A percentile compares a stretch with the other conserved stretches of the same genome.
Evolutionary conservation across 495 filamentous ascomycete species (phyloP).

Genomic region (Alectoria sarmentosa): DNA sequence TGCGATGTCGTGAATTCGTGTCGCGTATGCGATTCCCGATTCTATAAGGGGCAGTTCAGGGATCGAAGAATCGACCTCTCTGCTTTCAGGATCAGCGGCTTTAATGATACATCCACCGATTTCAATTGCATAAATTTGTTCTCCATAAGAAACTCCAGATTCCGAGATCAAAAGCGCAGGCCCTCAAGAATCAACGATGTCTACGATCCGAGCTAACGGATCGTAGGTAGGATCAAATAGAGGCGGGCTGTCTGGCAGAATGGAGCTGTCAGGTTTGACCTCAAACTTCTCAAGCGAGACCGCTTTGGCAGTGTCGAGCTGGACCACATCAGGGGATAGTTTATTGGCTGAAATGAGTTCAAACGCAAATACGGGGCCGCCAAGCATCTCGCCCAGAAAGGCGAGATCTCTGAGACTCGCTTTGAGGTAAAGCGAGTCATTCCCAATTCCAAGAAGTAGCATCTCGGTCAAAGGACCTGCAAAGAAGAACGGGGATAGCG

Average conservation of each 20-base stretch:
- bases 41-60: no score
- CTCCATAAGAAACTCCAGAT: background rate
- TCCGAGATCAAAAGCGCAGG: background rate
- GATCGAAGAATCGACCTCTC: background rate
- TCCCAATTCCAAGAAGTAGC: background rate
- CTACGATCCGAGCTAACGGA: background rate
- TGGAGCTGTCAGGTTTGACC: no score
- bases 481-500: background rate
- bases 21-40: no score
- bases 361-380: background rate
- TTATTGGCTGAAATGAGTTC: background rate
- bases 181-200: slow-evolving; percentile 10
- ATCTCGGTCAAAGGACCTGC: background rate
- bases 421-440: background rate
- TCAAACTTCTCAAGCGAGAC: no score
- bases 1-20: no score
- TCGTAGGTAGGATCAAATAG: no score
- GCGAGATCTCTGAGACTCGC: no score
- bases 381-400: no score
- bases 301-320: no score
- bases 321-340: background rate
- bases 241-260: no score
- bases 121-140: background rate
- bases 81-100: background rate
- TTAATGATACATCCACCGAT: slow-evolving; percentile 1